Conservation (phyloP, 805 yeast species). For the Kodamaea sagamina region DNA sequence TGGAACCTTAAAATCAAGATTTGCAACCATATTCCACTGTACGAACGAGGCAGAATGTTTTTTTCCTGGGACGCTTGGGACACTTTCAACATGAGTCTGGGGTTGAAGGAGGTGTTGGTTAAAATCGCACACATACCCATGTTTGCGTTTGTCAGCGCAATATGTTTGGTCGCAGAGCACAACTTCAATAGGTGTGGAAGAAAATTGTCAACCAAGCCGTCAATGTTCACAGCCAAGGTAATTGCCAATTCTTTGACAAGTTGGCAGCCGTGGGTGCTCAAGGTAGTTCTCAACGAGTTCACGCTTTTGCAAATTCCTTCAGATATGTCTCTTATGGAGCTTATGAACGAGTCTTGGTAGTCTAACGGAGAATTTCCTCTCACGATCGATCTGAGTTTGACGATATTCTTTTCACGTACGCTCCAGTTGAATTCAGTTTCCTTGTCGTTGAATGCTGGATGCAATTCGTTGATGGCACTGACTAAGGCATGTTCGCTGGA, state of each 20-base stretch:
- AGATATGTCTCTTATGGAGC: constrained; percentile 25
- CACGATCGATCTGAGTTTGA: constrained; percentile 57
- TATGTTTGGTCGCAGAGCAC: constrained; percentile 61
- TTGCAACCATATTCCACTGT: constrained; percentile 70
- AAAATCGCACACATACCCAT: constrained; percentile 57
- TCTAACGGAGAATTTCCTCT: constrained; percentile 54
- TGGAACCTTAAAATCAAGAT: constrained; percentile 57
- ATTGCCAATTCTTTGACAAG: constrained; percentile 67
- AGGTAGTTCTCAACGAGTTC: constrained; percentile 78
- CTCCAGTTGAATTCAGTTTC: constrained; percentile 93
- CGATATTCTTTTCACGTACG: constrained; percentile 61
- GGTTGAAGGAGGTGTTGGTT: constrained; percentile 53
- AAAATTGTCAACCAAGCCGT: constrained; percentile 51
- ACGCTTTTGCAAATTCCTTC: constrained; percentile 69
- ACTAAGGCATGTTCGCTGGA: constrained; percentile 24
- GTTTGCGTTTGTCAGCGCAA: constrained; percentile 61
- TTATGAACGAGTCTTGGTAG: constrained; percentile 41
- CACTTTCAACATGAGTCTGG: constrained; percentile 53
- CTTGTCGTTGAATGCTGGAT: constrained; percentile 56
- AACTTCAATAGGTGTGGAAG: constrained; percentile 52
- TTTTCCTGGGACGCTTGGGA: constrained; percentile 62
- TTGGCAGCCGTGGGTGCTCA: constrained; percentile 74
- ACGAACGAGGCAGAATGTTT: constrained; percentile 68
- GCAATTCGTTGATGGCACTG: constrained; percentile 19
- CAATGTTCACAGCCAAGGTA: constrained; percentile 40